phyloP scores from a whole-genome alignment of 164 flowering plant species.

The Nymphaea thermarum region DNA sequence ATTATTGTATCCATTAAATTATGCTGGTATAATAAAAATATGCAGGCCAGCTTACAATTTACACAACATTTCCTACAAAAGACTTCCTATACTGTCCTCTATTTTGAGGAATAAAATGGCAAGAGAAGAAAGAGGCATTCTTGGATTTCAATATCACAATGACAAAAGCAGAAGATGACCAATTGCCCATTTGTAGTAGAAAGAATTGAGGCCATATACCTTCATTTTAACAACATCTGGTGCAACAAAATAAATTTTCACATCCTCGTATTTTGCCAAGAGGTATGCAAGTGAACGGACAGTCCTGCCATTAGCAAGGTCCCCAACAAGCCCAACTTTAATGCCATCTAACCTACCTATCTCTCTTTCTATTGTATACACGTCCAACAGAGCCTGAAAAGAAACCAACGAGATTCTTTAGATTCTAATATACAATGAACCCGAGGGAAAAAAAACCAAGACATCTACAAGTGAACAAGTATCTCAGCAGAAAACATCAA shows the following conservation, averaged over 20 bases:
- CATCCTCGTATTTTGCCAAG: slow-evolving; percentile 71
- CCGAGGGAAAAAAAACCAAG: neutral
- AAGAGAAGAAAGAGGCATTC: no score
- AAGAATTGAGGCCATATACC: slow-evolving; percentile 29
- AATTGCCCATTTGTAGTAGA: neutral
- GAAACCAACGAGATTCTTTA: no score
- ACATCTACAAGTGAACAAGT: neutral
- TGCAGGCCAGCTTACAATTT: no score
- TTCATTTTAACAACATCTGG: slow-evolving; percentile 96
- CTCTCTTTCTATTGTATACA: slow-evolving; percentile 89
- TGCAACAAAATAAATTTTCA: slow-evolving; percentile 85
- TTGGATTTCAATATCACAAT: neutral
- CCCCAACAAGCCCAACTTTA: slow-evolving; percentile 89
- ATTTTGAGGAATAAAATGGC: no score
- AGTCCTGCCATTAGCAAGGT: slow-evolving; percentile 98
- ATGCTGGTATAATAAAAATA: no score
- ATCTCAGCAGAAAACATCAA: neutral
- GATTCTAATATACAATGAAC: no score
- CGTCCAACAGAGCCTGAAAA: slow-evolving; percentile 84
- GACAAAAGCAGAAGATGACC: neutral
- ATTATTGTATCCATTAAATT: no score
- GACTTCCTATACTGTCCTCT: no score
- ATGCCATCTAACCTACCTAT: slow-evolving; percentile 85
- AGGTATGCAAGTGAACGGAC: slow-evolving; percentile 93
- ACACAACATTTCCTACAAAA: no score